Evolutionary conservation across 2,329 filamentous ascomycete genomes (phyloP).

Genomic region (Ophiostoma perfectum): DNA sequence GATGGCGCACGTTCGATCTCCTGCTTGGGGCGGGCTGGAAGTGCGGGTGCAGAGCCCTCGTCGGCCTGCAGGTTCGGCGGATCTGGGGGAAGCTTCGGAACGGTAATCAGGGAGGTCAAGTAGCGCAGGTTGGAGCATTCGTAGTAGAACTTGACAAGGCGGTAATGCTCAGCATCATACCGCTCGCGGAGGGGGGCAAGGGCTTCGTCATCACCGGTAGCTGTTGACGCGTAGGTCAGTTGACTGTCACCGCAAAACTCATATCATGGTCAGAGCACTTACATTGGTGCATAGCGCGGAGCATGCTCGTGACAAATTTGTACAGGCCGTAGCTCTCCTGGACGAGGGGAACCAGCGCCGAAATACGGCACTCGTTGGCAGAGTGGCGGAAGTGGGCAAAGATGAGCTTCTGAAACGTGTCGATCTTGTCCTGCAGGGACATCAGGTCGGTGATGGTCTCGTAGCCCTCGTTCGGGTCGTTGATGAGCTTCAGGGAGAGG

Average conservation of each 20-base stretch:
- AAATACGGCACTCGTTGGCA: slow-evolving; percentile 92
- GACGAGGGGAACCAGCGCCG: slow-evolving; percentile 84
- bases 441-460: slow-evolving; percentile 97
- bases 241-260: background rate
- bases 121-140: slow-evolving; percentile 98
- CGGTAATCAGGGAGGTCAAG: slow-evolving; percentile 89
- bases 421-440: slow-evolving; percentile 95
- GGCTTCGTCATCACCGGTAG: slow-evolving; percentile 88
- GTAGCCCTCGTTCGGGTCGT: slow-evolving; percentile 95
- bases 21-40: slow-evolving; percentile 75
- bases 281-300: slow-evolving; percentile 96
- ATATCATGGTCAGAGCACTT: slow-evolving; percentile 34
- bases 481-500: slow-evolving; percentile 94
- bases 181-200: slow-evolving; percentile 79
- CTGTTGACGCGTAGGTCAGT: slow-evolving; percentile 38
- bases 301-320: slow-evolving; percentile 99
- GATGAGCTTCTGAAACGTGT: slow-evolving; percentile 96
- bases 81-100: slow-evolving; percentile 91
- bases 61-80: slow-evolving; percentile 83
- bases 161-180: slow-evolving; percentile 95
- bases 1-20: slow-evolving; percentile 64
- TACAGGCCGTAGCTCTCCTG: slow-evolving; percentile 99
- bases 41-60: slow-evolving; percentile 73
- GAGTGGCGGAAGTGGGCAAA: slow-evolving; percentile 93
- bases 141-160: slow-evolving; percentile 96